Conservation (phyloP, 2,329 filamentous ascomycete genomes). For the Fusarium pseudograminearum region DNA sequence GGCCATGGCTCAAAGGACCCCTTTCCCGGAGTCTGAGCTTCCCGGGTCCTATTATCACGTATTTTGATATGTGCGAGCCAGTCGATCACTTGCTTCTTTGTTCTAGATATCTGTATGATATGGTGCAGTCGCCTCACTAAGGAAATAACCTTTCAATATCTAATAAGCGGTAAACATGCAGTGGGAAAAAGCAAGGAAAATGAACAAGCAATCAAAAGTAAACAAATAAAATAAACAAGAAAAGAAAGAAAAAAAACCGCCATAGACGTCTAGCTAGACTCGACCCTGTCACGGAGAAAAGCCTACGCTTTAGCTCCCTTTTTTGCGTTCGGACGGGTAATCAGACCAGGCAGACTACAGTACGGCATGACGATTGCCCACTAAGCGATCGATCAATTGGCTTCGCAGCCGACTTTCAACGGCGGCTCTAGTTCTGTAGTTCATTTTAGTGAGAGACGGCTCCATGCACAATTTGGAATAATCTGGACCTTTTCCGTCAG, state of each 20-base stretch:
- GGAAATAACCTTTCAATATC: neutral
- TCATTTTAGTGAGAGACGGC: neutral
- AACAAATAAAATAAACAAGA: neutral
- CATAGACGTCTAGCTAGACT: neutral
- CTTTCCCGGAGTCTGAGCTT: slow-evolving; percentile 26
- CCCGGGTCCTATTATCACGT: slow-evolving; percentile 3
- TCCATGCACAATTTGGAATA: slow-evolving; percentile 5
- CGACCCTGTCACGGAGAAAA: slow-evolving; percentile 1
- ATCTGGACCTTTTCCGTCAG: neutral
- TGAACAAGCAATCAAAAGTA: neutral
- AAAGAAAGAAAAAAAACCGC: neutral
- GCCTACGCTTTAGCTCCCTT: neutral
- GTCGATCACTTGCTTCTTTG: slow-evolving; percentile 8
- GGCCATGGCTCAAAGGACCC: slow-evolving; percentile 2
- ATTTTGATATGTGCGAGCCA: slow-evolving; percentile 4
- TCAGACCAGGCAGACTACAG: neutral
- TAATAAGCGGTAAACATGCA: neutral
- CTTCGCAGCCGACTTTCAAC: slow-evolving; percentile 27
- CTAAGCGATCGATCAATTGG: slow-evolving; percentile 21
- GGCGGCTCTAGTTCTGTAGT: slow-evolving; percentile 20
- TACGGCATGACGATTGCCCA: slow-evolving; percentile 17
- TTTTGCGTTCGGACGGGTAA: slow-evolving; percentile 26
- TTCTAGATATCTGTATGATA: neutral
- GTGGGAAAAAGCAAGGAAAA: too few relatives aligned
- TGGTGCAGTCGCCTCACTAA: neutral